Conservation (phyloP, 202 grass and related monocot species). For the Brachypodium distachyon region DNA sequence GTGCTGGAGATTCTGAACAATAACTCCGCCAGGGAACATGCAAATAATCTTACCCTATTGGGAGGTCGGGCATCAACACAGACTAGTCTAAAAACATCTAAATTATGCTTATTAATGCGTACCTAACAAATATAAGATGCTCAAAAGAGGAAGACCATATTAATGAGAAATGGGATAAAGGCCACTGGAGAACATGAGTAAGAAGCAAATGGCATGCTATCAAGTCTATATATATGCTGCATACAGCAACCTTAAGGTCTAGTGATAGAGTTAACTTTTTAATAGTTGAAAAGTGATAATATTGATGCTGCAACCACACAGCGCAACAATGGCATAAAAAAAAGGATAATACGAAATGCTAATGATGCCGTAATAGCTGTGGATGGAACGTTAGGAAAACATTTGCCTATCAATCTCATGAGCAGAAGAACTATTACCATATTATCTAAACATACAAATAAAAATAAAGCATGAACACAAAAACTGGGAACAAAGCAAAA, state of each 20-base stretch:
- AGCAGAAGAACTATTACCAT: background rate
- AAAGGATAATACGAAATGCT: background rate
- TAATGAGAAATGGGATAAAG: background rate
- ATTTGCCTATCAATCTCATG: background rate
- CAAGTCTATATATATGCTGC: background rate
- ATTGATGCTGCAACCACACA: background rate
- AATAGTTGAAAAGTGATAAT: background rate
- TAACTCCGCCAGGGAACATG: background rate
- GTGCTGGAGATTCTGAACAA: background rate
- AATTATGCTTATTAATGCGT: background rate
- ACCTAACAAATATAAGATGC: background rate
- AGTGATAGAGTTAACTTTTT: background rate
- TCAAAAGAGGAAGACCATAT: background rate
- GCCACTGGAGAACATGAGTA: background rate
- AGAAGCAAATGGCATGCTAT: conserved; percentile 6
- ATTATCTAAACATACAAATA: background rate
- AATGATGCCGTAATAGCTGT: background rate
- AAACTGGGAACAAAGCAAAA: conserved; percentile 3
- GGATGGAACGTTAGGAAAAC: background rate
- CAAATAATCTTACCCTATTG: background rate
- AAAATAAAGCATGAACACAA: conserved; percentile 1
- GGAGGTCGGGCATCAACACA: background rate
- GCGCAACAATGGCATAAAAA: background rate
- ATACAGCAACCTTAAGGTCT: background rate
- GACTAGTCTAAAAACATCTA: background rate